Conservation (phyloP, 805 yeast genomes). For the Wickerhamomyces queroliae region DNA sequence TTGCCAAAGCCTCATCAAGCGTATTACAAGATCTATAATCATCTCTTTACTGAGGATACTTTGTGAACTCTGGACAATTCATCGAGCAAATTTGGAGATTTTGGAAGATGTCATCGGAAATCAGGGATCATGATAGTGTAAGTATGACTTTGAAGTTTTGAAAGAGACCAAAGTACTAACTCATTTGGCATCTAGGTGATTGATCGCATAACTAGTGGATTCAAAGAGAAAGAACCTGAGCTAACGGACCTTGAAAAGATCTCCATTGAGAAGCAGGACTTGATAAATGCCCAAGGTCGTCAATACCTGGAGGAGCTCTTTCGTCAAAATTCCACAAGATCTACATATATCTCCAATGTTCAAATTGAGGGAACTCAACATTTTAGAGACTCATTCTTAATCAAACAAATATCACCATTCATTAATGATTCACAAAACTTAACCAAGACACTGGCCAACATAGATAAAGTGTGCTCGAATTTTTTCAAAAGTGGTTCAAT, state of each 20-base stretch:
- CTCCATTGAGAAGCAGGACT: slow-evolving; percentile 22
- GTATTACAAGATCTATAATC: not conserved
- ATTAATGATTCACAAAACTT: slow-evolving; percentile 34
- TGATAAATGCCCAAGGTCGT: slow-evolving; percentile 24
- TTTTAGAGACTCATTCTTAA: slow-evolving; percentile 40
- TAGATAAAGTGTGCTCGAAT: slow-evolving; percentile 39
- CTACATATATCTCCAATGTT: slow-evolving; percentile 38
- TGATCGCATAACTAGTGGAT: slow-evolving; percentile 15
- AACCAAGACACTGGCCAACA: slow-evolving; percentile 29
- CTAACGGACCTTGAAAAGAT: slow-evolving; percentile 13
- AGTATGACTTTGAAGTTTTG: not conserved
- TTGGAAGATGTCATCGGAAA: slow-evolving; percentile 6
- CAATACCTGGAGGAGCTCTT: slow-evolving; percentile 23
- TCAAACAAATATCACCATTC: slow-evolving; percentile 42
- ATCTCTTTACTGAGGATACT: not conserved
- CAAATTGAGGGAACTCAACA: slow-evolving; percentile 43
- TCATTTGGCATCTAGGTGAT: slow-evolving; percentile 8
- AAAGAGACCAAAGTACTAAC: not conserved
- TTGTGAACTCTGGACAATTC: too few species aligned
- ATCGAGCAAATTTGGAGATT: too few species aligned
- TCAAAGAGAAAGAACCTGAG: slow-evolving; percentile 11
- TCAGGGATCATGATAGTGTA: slow-evolving; percentile 15
- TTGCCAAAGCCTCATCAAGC: too few species aligned
- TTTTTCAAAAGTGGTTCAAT: slow-evolving; percentile 38
- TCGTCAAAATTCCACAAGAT: slow-evolving; percentile 28